A percentile compares a stretch with the other conserved stretches of the same genome.
These are phyloP conservation scores for Botryotinia narcissicola DNA, from an alignment of 2,329 filamentous ascomycete species.

Conservation along the genomic window DNA sequence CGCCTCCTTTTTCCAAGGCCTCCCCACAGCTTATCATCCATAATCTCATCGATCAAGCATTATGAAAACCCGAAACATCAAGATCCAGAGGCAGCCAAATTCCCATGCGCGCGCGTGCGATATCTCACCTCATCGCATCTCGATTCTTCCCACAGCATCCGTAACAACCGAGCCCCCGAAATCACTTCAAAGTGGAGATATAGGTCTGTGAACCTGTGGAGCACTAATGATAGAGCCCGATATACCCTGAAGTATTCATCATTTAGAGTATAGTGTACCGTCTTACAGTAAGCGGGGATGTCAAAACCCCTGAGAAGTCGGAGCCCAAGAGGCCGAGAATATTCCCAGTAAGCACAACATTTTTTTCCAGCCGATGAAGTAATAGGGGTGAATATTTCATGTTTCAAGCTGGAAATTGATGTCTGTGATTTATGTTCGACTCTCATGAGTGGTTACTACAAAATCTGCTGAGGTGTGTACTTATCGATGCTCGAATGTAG, in stretches of 20 bases:
- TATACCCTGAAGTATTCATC: background rate
- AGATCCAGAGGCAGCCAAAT: background rate
- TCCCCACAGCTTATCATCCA: background rate
- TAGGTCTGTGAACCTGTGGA: background rate
- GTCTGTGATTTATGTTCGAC: background rate
- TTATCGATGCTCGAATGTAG: background rate
- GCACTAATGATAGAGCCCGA: background rate
- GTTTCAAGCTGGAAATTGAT: background rate
- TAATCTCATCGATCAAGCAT: background rate
- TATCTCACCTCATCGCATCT: background rate
- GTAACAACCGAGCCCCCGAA: background rate
- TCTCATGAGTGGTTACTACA: background rate
- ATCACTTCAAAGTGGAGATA: background rate
- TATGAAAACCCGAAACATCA: background rate
- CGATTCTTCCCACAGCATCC: background rate
- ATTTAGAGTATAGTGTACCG: background rate
- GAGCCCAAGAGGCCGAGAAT: background rate
- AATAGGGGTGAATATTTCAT: background rate
- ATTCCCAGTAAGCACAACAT: background rate
- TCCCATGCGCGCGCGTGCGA: background rate
- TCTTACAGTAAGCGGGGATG: slow-evolving; percentile 10
- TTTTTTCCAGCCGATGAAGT: background rate
- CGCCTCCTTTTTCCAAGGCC: background rate
- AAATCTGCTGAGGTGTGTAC: background rate
- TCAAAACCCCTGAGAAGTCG: background rate